Percentiles rank a stretch among this genome's conserved stretches.
phyloP scores from a whole-genome alignment of 2,329 filamentous ascomycete genomes.

The Teratosphaeria pseudoeucalypti region DNA sequence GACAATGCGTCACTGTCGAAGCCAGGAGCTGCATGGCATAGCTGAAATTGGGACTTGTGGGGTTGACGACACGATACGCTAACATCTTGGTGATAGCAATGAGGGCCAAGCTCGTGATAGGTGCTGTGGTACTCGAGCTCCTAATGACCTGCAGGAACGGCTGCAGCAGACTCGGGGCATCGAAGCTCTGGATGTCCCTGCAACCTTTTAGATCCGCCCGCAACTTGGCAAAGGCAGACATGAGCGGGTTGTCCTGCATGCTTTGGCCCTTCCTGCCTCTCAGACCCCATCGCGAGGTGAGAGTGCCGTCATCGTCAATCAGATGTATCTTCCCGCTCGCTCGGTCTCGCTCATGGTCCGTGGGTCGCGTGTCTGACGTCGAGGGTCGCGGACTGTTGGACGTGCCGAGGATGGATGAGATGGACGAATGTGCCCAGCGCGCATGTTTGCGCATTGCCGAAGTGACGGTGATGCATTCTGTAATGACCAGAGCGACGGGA shows the following conservation, averaged over 20 bases:
- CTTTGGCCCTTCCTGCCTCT: constrained; percentile 93
- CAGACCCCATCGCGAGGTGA: constrained; percentile 82
- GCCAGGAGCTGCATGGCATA: constrained; percentile 91
- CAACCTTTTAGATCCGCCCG: constrained; percentile 78
- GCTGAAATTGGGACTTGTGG: constrained; percentile 73
- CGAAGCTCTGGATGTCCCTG: constrained; percentile 78
- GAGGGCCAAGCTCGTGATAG: constrained; percentile 88
- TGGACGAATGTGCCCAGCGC: constrained; percentile 89
- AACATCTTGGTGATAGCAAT: constrained; percentile 95
- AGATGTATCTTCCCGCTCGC: constrained; percentile 24
- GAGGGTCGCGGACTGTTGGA: constrained; percentile 7
- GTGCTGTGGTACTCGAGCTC: constrained; percentile 87
- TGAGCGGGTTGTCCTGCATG: constrained; percentile 93
- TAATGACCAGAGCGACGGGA: constrained; percentile 56
- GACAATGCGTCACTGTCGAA: constrained; percentile 90
- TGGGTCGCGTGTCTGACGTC: constrained; percentile 7
- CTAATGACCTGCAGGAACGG: constrained; percentile 96
- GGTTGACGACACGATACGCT: constrained; percentile 81
- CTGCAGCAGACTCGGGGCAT: constrained; percentile 78
- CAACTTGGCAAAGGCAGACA: constrained; percentile 85
- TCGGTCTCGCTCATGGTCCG: constrained; percentile 25
- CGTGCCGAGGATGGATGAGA: constrained; percentile 78
- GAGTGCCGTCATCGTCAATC: constrained; percentile 30
- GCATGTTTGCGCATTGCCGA: constrained; percentile 97
- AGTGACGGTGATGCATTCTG: constrained; percentile 97